Base-by-base conservation (phyloP, 176 grass and related monocot species). In the Oryza glumipatula region DNA sequence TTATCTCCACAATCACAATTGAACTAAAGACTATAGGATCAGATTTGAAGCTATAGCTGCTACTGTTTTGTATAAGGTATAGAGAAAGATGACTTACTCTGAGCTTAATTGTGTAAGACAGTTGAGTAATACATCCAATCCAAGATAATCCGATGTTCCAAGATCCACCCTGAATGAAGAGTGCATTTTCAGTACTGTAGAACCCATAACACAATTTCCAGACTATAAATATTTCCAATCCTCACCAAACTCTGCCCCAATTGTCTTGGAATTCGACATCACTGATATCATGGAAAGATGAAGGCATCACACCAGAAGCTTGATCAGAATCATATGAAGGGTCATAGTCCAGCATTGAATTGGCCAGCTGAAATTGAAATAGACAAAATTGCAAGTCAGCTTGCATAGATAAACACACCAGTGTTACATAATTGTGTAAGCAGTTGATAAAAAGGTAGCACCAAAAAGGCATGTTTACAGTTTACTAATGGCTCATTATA, bases 281-380 rank as follows among this genome's bases (percentile, higher is more conserved):
- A 38, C 89, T 86, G 70, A 95, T 95, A 80, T 98, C 93, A 70
- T 98, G 95, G 85, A 98, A 95, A 77, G 95, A 95, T 77, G 95
- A 98, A 85, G 95, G 87, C 89, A 98, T 94, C 80, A 67, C 74
- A 67, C 76, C 28, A 70, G 89, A 89, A 83, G 93, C 83, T 88
- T 92, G 83, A 30, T 93, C 93, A 89, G 91, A 95, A 92, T 98
- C 89, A 28, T 94, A 98, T 6, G 85, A 87, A 70, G 96, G 93
- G 49, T 98, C 92, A 82, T 85, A 90, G 10, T 86, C 89, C 91
- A 98, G 82, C 56, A 92, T 82, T 84, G 87, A 90, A 30, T 94
- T 92, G 44, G 87, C 85, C 70, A 92, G 47, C 89, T 94, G 89
- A 67, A 72, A 78, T 38, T 26, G 66, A 76, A 81, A 17, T 47